phyloP scores from a whole-genome alignment of 2,329 filamentous ascomycete genomes.

The Tolypocladium capitatum region DNA sequence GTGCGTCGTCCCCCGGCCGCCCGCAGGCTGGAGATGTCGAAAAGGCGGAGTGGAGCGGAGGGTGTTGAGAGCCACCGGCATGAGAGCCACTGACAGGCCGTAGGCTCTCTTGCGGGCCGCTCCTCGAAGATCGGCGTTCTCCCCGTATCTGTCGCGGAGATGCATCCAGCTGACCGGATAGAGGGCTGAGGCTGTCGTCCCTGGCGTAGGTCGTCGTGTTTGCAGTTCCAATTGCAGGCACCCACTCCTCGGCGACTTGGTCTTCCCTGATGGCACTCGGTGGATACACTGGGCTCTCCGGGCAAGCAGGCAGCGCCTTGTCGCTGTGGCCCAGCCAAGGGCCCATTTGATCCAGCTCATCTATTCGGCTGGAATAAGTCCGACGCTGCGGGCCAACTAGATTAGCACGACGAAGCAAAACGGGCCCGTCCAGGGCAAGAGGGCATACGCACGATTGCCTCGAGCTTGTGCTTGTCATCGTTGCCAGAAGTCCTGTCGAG shows the following conservation, averaged over 20 bases:
- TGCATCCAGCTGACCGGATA: conserved; percentile 8
- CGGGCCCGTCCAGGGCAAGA: too few species aligned
- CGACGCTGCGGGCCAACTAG: conserved; percentile 45
- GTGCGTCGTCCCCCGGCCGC: conserved; percentile 16
- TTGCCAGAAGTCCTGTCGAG: conserved; percentile 72
- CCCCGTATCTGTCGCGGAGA: conserved; percentile 12
- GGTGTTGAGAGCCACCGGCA: too few species aligned
- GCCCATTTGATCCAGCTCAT: conserved; percentile 65
- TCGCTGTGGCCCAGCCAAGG: conserved; percentile 39
- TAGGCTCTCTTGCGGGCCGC: conserved; percentile 11
- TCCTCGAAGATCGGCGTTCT: conserved; percentile 8
- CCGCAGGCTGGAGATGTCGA: conserved; percentile 30
- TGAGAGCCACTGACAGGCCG: conserved; percentile 12
- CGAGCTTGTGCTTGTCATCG: conserved; percentile 80
- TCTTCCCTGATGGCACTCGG: background rate
- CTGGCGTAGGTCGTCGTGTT: conserved; percentile 32
- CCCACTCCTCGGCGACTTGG: background rate
- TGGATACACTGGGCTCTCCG: conserved; percentile 36
- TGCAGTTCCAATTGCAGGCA: conserved; percentile 33
- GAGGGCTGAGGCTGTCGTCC: conserved; percentile 10
- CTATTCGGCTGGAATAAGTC: conserved; percentile 82
- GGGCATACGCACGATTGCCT: conserved; percentile 65
- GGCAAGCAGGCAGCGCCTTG: conserved; percentile 64
- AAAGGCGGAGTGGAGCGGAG: conserved; percentile 38
- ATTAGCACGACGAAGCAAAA: background rate